A percentile compares a stretch with the other conserved stretches of the same genome.
phyloP scores from a whole-genome alignment of 2,329 filamentous ascomycete genomes.

The Claviceps maximensis region DNA sequence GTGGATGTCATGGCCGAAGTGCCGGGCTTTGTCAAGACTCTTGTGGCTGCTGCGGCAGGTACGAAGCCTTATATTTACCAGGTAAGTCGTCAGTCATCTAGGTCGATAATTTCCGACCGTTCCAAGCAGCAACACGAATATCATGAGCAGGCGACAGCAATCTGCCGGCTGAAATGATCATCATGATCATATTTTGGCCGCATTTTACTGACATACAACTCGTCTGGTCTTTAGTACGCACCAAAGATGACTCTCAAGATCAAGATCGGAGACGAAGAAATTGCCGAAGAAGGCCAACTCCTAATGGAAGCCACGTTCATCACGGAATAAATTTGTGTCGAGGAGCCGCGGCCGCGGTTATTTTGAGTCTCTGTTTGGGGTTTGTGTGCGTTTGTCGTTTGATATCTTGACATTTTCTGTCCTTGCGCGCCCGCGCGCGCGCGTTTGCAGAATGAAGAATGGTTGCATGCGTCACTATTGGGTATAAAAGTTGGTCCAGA shows the following conservation, averaged over 20 bases:
- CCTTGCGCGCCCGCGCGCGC: too few relatives aligned
- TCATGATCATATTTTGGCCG: neutral
- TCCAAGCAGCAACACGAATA: too few relatives aligned
- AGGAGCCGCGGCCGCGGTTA: constrained; percentile 3
- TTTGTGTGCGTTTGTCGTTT: neutral
- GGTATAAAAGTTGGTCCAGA: constrained; percentile 7
- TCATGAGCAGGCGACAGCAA: neutral
- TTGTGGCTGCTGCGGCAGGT: constrained; percentile 76
- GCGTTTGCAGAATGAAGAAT: constrained; percentile 1
- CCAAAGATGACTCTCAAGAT: constrained; percentile 64
- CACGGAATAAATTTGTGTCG: constrained; percentile 35
- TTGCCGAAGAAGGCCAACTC: constrained; percentile 61
- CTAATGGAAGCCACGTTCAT: constrained; percentile 97
- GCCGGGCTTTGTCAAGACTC: constrained; percentile 86
- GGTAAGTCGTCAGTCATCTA: constrained; percentile 35
- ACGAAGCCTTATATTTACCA: constrained; percentile 98
- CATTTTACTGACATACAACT: neutral
- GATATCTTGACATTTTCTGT: neutral
- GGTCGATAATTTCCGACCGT: too few relatives aligned
- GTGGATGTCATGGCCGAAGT: constrained; percentile 97
- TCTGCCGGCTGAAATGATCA: neutral
- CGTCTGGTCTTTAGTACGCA: constrained; percentile 45
- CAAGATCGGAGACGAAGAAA: constrained; percentile 69
- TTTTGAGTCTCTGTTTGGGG: neutral
- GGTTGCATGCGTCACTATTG: constrained; percentile 8